A percentile compares a stretch with the other conserved stretches of the same genome.
phyloP scores from a whole-genome alignment of 1,139 yeast species.

The Pneumocystis sp. region DNA sequence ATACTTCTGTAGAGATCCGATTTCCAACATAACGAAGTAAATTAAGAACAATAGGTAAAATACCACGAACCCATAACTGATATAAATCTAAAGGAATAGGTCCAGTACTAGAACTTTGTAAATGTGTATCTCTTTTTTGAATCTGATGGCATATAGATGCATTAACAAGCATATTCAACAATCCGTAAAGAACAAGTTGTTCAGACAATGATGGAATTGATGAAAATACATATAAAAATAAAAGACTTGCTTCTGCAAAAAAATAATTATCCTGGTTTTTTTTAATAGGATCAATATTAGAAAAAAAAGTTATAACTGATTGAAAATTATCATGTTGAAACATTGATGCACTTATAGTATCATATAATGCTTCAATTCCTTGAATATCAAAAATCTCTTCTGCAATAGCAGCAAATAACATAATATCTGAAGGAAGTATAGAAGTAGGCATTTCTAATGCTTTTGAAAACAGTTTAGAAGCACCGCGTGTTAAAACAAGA shows the following conservation, averaged over 20 bases:
- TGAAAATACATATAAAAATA: not conserved
- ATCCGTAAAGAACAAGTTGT: not conserved
- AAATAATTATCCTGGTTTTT: not conserved
- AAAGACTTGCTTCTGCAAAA: not conserved
- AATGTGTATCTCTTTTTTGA: not conserved
- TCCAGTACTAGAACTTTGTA: not conserved
- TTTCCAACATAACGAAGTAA: slow-evolving; percentile 51
- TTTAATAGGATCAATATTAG: not conserved
- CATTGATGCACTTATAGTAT: not conserved
- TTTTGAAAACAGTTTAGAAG: not conserved
- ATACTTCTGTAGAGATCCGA: slow-evolving; percentile 47
- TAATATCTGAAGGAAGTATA: not conserved
- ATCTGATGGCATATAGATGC: not conserved
- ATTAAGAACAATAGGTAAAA: slow-evolving; percentile 51
- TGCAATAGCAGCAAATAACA: not conserved
- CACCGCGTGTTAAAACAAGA: not conserved
- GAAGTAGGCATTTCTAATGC: not conserved
- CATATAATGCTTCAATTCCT: not conserved
- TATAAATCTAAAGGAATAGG: slow-evolving; percentile 31
- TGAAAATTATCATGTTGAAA: not conserved
- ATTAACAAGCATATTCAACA: not conserved
- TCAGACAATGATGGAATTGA: not conserved
- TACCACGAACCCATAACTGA: slow-evolving; percentile 67
- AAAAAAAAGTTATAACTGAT: not conserved
- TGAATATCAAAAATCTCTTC: not conserved